Base-by-base conservation (phyloP, 257 asterid genomes). In the Penstemon newberryi region DNA sequence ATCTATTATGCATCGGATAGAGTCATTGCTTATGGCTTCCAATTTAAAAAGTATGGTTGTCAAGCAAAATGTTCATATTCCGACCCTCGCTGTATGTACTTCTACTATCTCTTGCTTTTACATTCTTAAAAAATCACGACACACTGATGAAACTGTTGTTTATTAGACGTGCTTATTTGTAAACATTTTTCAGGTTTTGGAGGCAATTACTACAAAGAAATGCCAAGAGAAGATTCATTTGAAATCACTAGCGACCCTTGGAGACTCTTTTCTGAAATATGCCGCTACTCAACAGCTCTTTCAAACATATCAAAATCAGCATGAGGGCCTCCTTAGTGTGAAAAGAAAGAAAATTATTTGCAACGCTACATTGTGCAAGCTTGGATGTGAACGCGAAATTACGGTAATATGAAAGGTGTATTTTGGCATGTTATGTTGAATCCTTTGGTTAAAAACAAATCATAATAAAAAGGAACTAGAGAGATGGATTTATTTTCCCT, bases 161-260 rank as follows among this genome's bases (percentile, higher is more conserved):
- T n/a, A n/a, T n/a, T n/a, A n/a, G n/a, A n/a, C n/a, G 0, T 54
- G 63, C 80, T 59, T 36, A 72, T 56, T 58, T 70, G 7, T 64
- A 65, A 44, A 39, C 46, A 7, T 38, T 50, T 55, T 18, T 67
- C 67, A 92, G 98, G 82, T 90, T 66, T 70, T 92, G 85, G 98
- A 92, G 67, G 98, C 97, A 53, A 80, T 92, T 43, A 92, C 97
- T 0, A 85, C 98, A 0, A 90, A 86, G 50, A 77, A 80, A 41
- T 90, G 95, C 81, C 94, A 78, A 64, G 95, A 90, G 76, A 80
- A 76, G 4, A 44, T 83, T 67, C 87, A 90, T 81, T 73, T 90
- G 44, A 96, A 92, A 84, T 86, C 98, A 18, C 74, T 92, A 50
- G 98, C 90, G 86, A 86, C 95, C 36, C 87, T 92, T 42, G 95